phyloP scores from a whole-genome alignment of 345 rosid genomes.

The Schrenkiella parvula region DNA sequence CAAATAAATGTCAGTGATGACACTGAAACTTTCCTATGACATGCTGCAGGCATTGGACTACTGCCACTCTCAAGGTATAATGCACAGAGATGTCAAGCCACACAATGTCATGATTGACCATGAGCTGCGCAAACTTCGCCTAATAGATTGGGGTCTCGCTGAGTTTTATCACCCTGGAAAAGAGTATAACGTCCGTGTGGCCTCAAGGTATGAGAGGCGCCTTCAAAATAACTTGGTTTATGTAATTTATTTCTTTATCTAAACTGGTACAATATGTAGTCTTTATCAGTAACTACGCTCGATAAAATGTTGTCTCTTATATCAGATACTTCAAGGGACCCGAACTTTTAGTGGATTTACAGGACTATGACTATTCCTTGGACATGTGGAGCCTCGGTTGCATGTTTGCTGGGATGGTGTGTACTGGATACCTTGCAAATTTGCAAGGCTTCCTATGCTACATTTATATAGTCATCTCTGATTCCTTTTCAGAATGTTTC shows the following conservation, averaged over 20 bases:
- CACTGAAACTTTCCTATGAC: background rate
- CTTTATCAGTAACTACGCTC: background rate
- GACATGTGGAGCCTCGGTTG: slow-evolving; percentile 99
- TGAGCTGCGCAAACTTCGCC: slow-evolving; percentile 80
- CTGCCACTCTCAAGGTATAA: slow-evolving; percentile 86
- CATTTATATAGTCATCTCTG: background rate
- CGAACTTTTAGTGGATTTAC: slow-evolving; percentile 90
- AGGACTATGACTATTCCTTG: slow-evolving; percentile 97
- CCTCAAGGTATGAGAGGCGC: slow-evolving; percentile 57
- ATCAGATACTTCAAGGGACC: slow-evolving; percentile 96
- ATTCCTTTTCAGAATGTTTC: background rate
- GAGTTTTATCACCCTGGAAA: slow-evolving; percentile 87
- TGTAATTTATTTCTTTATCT: background rate
- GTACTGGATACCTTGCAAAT: slow-evolving; percentile 36
- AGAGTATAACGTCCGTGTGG: slow-evolving; percentile 84
- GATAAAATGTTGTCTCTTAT: background rate
- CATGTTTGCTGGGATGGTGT: slow-evolving; percentile 99
- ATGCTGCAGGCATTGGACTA: slow-evolving; percentile 67
- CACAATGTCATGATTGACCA: slow-evolving; percentile 93
- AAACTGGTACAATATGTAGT: background rate
- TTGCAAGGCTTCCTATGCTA: background rate
- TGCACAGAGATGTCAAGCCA: slow-evolving; percentile 93
- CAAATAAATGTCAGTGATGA: background rate
- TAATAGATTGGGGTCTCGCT: slow-evolving; percentile 90
- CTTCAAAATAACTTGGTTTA: background rate